phyloP scores from a whole-genome alignment of 2,329 filamentous ascomycete species.

The Fusarium tanahbumbuense region DNA sequence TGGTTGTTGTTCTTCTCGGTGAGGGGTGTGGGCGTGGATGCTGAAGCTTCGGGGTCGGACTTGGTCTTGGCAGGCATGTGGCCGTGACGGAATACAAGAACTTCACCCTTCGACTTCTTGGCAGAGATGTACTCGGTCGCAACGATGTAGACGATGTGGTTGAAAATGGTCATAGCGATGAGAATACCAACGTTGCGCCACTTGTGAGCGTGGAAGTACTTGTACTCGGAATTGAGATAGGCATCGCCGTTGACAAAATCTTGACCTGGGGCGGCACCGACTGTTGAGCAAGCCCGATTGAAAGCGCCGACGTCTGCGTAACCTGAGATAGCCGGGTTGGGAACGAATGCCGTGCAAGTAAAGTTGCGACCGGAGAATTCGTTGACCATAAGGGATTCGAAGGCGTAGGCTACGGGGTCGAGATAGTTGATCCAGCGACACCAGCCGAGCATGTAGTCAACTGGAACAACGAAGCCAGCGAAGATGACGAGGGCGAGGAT shows the following conservation, averaged over 20 bases:
- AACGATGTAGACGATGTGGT: slow-evolving; percentile 61
- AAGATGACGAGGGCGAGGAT: slow-evolving; percentile 51
- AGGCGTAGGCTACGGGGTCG: slow-evolving; percentile 73
- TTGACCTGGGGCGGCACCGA: slow-evolving; percentile 61
- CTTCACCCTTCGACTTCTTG: slow-evolving; percentile 70
- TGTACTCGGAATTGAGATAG: slow-evolving; percentile 61
- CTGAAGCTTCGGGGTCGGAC: slow-evolving; percentile 38
- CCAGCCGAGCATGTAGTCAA: slow-evolving; percentile 69
- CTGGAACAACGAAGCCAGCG: slow-evolving; percentile 63
- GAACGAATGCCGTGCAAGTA: slow-evolving; percentile 41
- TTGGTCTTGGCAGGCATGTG: slow-evolving; percentile 38
- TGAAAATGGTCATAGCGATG: slow-evolving; percentile 62
- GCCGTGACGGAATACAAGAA: slow-evolving; percentile 68
- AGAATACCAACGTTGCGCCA: slow-evolving; percentile 70
- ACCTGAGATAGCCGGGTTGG: slow-evolving; percentile 42
- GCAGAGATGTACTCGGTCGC: slow-evolving; percentile 61
- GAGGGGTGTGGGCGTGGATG: slow-evolving; percentile 33
- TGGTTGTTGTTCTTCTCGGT: slow-evolving; percentile 36
- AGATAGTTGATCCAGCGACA: slow-evolving; percentile 76
- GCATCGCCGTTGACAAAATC: slow-evolving; percentile 58
- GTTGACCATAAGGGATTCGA: slow-evolving; percentile 74
- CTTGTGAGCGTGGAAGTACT: slow-evolving; percentile 60
- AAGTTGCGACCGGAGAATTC: slow-evolving; percentile 63
- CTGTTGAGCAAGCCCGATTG: slow-evolving; percentile 59
- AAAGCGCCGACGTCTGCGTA: slow-evolving; percentile 45